Base-by-base conservation (phyloP, 768 basidiomycete genomes). In the Suillus plorans region DNA sequence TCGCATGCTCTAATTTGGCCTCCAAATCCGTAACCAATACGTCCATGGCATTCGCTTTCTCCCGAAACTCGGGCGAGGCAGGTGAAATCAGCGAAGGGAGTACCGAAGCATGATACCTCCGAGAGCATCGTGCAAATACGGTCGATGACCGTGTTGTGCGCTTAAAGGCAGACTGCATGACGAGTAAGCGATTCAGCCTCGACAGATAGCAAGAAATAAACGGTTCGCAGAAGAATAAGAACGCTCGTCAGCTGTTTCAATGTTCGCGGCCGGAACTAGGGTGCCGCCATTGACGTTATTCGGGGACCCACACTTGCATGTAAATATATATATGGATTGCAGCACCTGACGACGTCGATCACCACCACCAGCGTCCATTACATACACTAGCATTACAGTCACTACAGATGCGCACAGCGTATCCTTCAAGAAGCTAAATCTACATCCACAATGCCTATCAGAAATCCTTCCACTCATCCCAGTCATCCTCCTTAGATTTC, bases 401-500 rank as follows among this genome's bases (percentile, higher is more conserved):
- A 31, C 58, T 59, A 42, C 16, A 58, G 5, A 58, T 41, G 39
- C 5, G 25, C 14, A 42, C 25, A 58, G 37, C 39, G 41, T 59
- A 59, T 59, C 28, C 58, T 28, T 59, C 25, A 20, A 42, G 9
- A 20, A 42, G 9, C 14, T 39, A 14, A 52, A 31, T 52, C 42
- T 60, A 50, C 20, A 52, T 52, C 16, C 20, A 14, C 45, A 16
- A 55, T n/a, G 37, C 62, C 80, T 85, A 53, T 53, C 3, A 92
- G 69, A 92, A 92, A 73, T 91, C 89, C 75, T 92, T 88, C 91
- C 91, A 92, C 58, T 90, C 90, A 66, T 89, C 86, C 87, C 91
- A 92, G 49, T 85, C 86, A 66, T 82, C 85, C 60, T 80, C 80
- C 72, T 81, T 80, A 22, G 78, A 71, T 13, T 74, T 66, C 25